Evolutionary conservation across 2,329 filamentous ascomycete species (phyloP).

Genomic region (Tolypocladium inflatum): DNA sequence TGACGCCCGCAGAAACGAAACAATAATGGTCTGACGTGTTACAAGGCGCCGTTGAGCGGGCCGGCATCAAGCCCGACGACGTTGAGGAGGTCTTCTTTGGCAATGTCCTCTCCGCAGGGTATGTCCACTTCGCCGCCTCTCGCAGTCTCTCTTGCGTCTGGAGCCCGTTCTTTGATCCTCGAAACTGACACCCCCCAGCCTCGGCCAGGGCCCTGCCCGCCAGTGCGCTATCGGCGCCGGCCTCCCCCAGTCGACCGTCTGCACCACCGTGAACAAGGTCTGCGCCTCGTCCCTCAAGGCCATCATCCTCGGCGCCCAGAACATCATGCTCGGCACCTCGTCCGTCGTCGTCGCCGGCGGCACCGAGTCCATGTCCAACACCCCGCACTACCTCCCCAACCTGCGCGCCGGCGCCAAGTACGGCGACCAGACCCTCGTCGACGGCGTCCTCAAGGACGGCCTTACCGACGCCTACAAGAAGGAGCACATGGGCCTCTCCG

Average conservation of each 20-base stretch:
- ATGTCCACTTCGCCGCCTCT: conserved; percentile 20
- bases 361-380: conserved; percentile 97
- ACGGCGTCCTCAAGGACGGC: conserved; percentile 90
- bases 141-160: not conserved
- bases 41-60: conserved; percentile 69
- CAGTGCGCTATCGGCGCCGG: conserved; percentile 89
- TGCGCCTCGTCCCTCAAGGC: conserved; percentile 94
- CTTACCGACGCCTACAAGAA: conserved; percentile 91
- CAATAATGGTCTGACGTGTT: conserved; percentile 4
- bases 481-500: conserved; percentile 93
- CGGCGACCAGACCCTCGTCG: conserved; percentile 79
- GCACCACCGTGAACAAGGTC: conserved; percentile 97
- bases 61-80: conserved; percentile 78
- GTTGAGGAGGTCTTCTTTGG: conserved; percentile 97
- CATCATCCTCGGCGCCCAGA: conserved; percentile 88
- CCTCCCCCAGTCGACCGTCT: conserved; percentile 67
- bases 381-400: conserved; percentile 87
- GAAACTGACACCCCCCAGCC: conserved; percentile 35
- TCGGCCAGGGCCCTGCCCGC: conserved; percentile 92
- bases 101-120: conserved; percentile 97
- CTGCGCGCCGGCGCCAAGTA: conserved; percentile 87
- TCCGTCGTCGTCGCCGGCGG: conserved; percentile 89
- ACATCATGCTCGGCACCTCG: conserved; percentile 93
- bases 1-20: not conserved
- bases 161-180: not conserved